Percentiles rank a stretch among this genome's conserved stretches.
These are phyloP conservation scores for Linum usitatissimum DNA, from an alignment of 345 rosid species.

Conservation along the genomic window DNA sequence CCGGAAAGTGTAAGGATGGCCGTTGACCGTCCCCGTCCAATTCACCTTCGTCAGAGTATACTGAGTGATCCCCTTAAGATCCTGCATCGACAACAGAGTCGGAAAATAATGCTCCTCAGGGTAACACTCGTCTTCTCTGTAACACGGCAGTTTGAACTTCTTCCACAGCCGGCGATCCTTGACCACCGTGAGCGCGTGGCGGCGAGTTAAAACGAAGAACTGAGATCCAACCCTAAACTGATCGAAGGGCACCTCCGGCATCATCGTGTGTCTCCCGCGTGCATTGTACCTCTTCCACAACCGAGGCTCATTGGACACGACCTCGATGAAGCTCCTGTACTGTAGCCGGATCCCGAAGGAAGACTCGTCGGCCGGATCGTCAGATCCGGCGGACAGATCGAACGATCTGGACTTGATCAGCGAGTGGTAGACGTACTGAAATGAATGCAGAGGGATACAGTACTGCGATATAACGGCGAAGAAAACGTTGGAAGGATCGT, in stretches of 20 bases:
- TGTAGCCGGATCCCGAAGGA: constrained; percentile 39
- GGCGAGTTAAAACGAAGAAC: constrained; percentile 74
- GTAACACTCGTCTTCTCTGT: constrained; percentile 59
- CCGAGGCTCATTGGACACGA: constrained; percentile 46
- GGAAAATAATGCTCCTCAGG: constrained; percentile 99
- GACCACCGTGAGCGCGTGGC: constrained; percentile 57
- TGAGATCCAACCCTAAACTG: constrained; percentile 80
- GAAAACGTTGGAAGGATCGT: constrained; percentile 77
- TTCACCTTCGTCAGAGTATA: constrained; percentile 72
- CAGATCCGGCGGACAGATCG: constrained; percentile 35
- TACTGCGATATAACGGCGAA: constrained; percentile 79
- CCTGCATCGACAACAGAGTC: constrained; percentile 69
- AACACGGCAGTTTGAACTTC: constrained; percentile 73
- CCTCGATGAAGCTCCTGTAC: constrained; percentile 70
- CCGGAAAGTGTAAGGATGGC: constrained; percentile 71
- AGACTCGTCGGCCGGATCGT: constrained; percentile 17
- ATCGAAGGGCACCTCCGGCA: constrained; percentile 68
- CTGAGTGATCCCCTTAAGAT: constrained; percentile 54
- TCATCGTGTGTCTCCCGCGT: constrained; percentile 61
- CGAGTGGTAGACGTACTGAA: constrained; percentile 52
- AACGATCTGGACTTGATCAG: constrained; percentile 39
- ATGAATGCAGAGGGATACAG: constrained; percentile 78
- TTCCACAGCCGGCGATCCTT: constrained; percentile 66
- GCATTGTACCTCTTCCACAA: constrained; percentile 80
- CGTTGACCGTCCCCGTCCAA: constrained; percentile 81